phyloP scores from a whole-genome alignment of 352 stramenopile species.

The Globisporangium emineosum region DNA sequence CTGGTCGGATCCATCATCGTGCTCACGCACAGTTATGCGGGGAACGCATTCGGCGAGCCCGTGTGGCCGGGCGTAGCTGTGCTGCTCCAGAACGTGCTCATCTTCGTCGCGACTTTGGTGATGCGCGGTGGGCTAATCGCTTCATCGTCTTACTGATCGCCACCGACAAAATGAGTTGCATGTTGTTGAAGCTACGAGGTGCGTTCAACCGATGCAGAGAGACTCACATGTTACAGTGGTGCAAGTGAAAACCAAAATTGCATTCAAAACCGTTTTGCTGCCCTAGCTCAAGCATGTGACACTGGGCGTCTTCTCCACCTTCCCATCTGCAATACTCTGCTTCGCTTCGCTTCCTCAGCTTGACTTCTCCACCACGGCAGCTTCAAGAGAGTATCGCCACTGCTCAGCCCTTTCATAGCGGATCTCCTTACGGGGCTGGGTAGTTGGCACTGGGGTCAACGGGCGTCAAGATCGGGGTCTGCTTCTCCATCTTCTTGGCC shows the following conservation, averaged over 20 bases:
- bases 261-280: slow-evolving; percentile 1
- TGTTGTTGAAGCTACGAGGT: neutral
- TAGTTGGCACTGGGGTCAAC: neutral
- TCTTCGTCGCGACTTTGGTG: slow-evolving; percentile 52
- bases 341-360: neutral
- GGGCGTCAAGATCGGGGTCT: slow-evolving; percentile 8
- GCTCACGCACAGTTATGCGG: slow-evolving; percentile 58
- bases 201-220: neutral
- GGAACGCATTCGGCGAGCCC: slow-evolving; percentile 51
- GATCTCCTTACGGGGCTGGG: neutral
- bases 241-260: neutral
- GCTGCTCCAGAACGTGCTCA: slow-evolving; percentile 59
- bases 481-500: slow-evolving; percentile 10
- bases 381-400: neutral
- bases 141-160: slow-evolving; percentile 16
- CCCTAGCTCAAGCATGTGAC: neutral
- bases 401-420: neutral
- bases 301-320: neutral
- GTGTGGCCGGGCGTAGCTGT: slow-evolving; percentile 56
- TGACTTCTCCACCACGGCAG: neutral
- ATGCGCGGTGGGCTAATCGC: slow-evolving; percentile 52
- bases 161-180: neutral
- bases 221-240: neutral
- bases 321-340: neutral
- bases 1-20: slow-evolving; percentile 52